Evolutionary conservation across 108 stramenopile genomes (phyloP).

Genomic region (Conticribra weissflogii): DNA sequence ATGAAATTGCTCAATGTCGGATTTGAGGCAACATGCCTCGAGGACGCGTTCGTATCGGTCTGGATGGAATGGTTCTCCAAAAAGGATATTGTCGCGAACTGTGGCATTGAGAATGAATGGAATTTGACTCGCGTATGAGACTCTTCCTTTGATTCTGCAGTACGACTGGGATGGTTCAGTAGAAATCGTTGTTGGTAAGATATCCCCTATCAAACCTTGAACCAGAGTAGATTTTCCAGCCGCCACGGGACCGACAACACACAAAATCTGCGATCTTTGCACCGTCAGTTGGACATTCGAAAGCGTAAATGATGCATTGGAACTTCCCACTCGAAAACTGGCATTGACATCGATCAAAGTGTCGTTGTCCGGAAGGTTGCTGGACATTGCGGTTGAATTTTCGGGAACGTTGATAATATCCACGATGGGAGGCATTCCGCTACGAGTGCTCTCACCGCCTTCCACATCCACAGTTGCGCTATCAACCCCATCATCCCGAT

Average conservation of each 20-base stretch:
- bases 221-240: slow-evolving; percentile 83
- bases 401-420: background rate
- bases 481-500: background rate
- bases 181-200: slow-evolving; percentile 36
- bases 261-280: slow-evolving; percentile 55
- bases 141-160: slow-evolving; percentile 38
- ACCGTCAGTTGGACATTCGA: slow-evolving; percentile 53
- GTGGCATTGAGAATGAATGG: slow-evolving; percentile 95
- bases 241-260: slow-evolving; percentile 63
- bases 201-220: slow-evolving; percentile 76
- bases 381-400: too few species aligned
- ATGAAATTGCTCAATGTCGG: slow-evolving; percentile 68
- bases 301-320: slow-evolving; percentile 51
- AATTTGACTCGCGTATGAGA: slow-evolving; percentile 90
- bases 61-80: slow-evolving; percentile 77
- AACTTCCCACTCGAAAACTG: slow-evolving; percentile 25
- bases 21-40: slow-evolving; percentile 77
- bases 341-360: slow-evolving; percentile 23
- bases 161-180: slow-evolving; percentile 4
- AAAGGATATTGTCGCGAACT: slow-evolving; percentile 94
- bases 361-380: background rate
- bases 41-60: slow-evolving; percentile 84
- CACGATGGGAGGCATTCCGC: background rate
- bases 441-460: background rate
- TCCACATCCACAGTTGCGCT: background rate